Evolutionary conservation across 192 early-diverging fungal species (phyloP).

Genomic region (Coemansia sp.): DNA sequence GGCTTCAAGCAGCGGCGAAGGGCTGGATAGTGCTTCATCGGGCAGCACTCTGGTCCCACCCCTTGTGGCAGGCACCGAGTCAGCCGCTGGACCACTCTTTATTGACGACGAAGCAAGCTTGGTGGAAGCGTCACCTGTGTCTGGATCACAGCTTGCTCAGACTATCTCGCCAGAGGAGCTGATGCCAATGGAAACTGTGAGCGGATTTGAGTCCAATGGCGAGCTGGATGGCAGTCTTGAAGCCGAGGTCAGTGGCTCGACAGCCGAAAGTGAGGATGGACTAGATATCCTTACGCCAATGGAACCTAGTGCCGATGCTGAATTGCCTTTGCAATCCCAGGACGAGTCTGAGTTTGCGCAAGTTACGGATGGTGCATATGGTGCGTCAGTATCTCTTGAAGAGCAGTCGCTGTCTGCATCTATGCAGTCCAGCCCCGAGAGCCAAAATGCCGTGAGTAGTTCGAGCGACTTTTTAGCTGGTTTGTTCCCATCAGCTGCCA

Average conservation of each 20-base stretch:
- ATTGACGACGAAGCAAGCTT: background rate
- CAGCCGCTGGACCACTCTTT: constrained; percentile 13
- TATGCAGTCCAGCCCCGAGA: background rate
- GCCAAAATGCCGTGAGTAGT: background rate
- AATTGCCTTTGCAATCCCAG: background rate
- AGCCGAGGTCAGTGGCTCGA: background rate
- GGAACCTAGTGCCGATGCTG: background rate
- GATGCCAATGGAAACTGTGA: constrained; percentile 9
- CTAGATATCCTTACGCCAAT: background rate
- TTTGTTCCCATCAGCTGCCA: constrained; percentile 4
- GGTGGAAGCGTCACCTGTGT: background rate
- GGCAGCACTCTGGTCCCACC: background rate
- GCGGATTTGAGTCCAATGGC: background rate
- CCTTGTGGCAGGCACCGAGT: constrained; percentile 10
- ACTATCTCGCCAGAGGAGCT: constrained; percentile 5
- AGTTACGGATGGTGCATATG: constrained; percentile 1
- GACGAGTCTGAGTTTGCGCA: background rate
- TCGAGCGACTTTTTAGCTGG: background rate
- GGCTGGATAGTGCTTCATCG: background rate
- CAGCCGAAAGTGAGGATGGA: background rate
- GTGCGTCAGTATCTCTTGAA: constrained; percentile 11
- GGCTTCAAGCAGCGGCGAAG: background rate
- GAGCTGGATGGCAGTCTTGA: background rate
- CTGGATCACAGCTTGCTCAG: constrained; percentile 20
- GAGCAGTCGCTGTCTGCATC: constrained; percentile 11